phyloP scores from a whole-genome alignment of 2,329 filamentous ascomycete genomes.

The Endothia cerciana region DNA sequence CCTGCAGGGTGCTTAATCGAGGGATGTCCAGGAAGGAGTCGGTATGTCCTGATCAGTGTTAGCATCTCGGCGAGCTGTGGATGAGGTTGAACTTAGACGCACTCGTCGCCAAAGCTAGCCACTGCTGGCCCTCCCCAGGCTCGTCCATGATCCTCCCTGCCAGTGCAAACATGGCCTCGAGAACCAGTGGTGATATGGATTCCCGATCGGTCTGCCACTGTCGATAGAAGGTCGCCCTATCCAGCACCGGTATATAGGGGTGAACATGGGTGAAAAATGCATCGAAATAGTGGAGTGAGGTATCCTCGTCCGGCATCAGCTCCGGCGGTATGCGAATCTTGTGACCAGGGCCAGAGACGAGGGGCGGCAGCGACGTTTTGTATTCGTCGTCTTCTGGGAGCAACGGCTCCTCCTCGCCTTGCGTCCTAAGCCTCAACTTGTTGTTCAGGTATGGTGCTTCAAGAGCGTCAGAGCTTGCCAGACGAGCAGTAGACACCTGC shows the following conservation, averaged over 20 bases:
- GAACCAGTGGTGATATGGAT: conserved; percentile 84
- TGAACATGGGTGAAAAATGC: conserved; percentile 91
- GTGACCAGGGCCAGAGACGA: conserved; percentile 69
- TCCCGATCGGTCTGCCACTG: conserved; percentile 85
- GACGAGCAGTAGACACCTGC: neutral
- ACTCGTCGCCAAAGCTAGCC: conserved; percentile 90
- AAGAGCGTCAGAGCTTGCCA: conserved; percentile 19
- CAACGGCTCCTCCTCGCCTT: conserved; percentile 62
- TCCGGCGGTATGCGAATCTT: conserved; percentile 89
- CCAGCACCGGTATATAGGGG: conserved; percentile 88
- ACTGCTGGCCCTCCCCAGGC: conserved; percentile 82
- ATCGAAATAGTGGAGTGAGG: conserved; percentile 81
- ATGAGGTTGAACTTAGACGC: conserved; percentile 35
- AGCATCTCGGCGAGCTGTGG: conserved; percentile 30
- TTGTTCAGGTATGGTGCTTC: conserved; percentile 83
- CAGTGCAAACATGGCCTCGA: conserved; percentile 92
- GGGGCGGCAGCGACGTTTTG: conserved; percentile 70
- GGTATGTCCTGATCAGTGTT: conserved; percentile 70
- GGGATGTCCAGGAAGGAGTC: conserved; percentile 94
- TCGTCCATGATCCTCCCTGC: conserved; percentile 83
- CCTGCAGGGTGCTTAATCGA: conserved; percentile 88
- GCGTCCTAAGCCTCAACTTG: conserved; percentile 48
- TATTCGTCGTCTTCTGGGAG: conserved; percentile 75
- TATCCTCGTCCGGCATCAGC: conserved; percentile 88
- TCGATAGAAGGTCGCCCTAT: conserved; percentile 79